phyloP scores from a whole-genome alignment of 495 filamentous ascomycete genomes.

The Talaromyces trachyspermus region DNA sequence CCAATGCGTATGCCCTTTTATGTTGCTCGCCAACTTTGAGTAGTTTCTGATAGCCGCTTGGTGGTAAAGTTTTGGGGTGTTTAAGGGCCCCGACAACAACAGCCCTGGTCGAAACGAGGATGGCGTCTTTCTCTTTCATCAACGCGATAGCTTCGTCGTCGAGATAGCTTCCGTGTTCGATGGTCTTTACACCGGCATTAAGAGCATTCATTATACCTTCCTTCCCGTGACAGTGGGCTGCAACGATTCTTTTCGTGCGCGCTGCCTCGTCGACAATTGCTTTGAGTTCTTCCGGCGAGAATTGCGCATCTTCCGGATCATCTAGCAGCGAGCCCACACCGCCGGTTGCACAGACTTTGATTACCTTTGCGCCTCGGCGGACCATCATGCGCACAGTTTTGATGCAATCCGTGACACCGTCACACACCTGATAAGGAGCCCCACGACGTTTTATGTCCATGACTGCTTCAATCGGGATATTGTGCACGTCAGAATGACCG shows the following conservation, averaged over 20 bases:
- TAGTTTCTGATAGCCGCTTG: constrained; percentile 33
- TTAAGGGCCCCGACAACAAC: constrained; percentile 30
- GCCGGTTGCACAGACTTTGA: constrained; percentile 45
- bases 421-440: constrained; percentile 24
- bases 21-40: constrained; percentile 26
- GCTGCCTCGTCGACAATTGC: constrained; percentile 42
- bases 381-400: constrained; percentile 40
- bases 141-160: constrained; percentile 39
- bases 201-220: constrained; percentile 43
- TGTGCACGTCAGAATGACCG: constrained; percentile 40
- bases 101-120: constrained; percentile 37
- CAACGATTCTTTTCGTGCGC: constrained; percentile 34
- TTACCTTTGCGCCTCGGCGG: constrained; percentile 39
- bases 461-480: constrained; percentile 25
- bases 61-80: constrained; percentile 20
- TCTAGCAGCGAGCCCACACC: constrained; percentile 40
- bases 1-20: constrained; percentile 24
- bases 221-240: constrained; percentile 45
- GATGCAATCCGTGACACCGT: constrained; percentile 42
- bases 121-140: constrained; percentile 36
- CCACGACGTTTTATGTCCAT: constrained; percentile 21
- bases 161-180: constrained; percentile 38
- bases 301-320: constrained; percentile 38
- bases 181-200: constrained; percentile 34
- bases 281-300: constrained; percentile 41